Evolutionary conservation across 176 grass and related monocot species (phyloP), one percentile per base, ranked within the genome.

Genomic region (Metroxylon sagu): DNA sequence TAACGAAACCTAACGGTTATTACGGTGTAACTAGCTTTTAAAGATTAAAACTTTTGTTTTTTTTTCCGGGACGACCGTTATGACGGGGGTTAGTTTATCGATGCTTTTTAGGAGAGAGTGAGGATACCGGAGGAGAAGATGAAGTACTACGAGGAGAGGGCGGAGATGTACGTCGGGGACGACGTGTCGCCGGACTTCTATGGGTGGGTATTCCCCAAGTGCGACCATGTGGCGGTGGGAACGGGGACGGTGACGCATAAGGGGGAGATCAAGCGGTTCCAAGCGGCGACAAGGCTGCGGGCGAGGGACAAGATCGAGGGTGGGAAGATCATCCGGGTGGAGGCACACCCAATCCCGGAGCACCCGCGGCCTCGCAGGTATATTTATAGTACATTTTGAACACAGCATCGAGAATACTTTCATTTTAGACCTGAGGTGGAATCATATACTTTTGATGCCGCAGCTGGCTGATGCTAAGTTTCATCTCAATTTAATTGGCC

Each of bases 161-260:
- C 93, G 4, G 93, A 98, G 84, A 97, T 97, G 93, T 97, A 97
- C 59, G 84, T 97, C 26, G 93, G 93, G 49, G 93, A 98, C 71
- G 93, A 98, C 65, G 93, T 98, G 18, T 98, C 87, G 0, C 93
- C 93, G 1, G 87, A 98, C 77, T 98, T 98, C 81, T 98, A 98
- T 65, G 87, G 93, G 48, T 92, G 93, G 93, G 93, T 98, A 10
- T 98, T 98, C 73, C 93, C 93, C 72, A 92, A 98, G 64, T 98
- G 93, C 66, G 93, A 98, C 81, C 93, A 92, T 65, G 93, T 98
- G 35, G 92, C 87, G 5, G 87, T 97, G 21, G 93, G 93, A 62
- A 97, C 93, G 14, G 93, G 93, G 58, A 97, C 87, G 16, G 93
- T 97, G 56, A 97, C 93, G 3, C 93, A 97, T 70, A 97, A 97